These are phyloP conservation scores for Serendipita sp. DNA, from an alignment of 768 basidiomycete genomes.

Conservation along the genomic window DNA sequence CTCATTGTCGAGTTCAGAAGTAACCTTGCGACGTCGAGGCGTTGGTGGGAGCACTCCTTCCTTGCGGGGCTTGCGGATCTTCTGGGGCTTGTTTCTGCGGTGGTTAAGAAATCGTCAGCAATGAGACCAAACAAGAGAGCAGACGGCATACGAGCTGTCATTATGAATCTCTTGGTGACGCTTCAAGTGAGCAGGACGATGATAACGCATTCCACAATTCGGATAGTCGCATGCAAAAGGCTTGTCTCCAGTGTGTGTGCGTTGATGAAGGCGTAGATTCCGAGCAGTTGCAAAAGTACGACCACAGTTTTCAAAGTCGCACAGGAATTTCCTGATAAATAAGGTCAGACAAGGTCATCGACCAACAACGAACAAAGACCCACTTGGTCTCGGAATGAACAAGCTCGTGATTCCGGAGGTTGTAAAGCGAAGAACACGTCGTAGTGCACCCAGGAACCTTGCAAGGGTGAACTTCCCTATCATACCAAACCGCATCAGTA, in stretches of 20 bases:
- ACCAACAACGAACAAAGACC: not conserved
- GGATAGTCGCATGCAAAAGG: conserved; percentile 3
- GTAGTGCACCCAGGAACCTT: not conserved
- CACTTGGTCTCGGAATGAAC: conserved; percentile 5
- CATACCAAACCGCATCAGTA: not conserved
- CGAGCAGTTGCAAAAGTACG: conserved; percentile 5
- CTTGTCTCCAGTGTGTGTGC: conserved; percentile 5
- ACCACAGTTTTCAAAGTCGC: conserved; percentile 6
- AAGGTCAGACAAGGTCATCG: not conserved
- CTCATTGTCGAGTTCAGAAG: conserved; percentile 1
- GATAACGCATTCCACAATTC: conserved; percentile 1
- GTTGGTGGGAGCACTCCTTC: not conserved
- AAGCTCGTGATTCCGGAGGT: conserved; percentile 2
- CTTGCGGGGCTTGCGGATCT: not conserved
- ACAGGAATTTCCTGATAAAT: conserved; percentile 1
- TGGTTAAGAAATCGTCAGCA: not conserved
- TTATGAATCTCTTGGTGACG: not conserved
- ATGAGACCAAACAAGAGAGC: not conserved
- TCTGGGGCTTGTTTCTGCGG: not conserved
- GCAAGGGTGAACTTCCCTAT: not conserved
- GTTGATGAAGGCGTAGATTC: not conserved
- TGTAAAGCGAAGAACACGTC: conserved; percentile 2
- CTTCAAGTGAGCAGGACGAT: conserved; percentile 5
- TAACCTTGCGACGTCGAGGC: not conserved
- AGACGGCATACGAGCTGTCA: not conserved